Percentiles rank a stretch among this genome's conserved stretches.
phyloP scores from a whole-genome alignment of 2,329 filamentous ascomycete species.

The Trichophyton rubrum region DNA sequence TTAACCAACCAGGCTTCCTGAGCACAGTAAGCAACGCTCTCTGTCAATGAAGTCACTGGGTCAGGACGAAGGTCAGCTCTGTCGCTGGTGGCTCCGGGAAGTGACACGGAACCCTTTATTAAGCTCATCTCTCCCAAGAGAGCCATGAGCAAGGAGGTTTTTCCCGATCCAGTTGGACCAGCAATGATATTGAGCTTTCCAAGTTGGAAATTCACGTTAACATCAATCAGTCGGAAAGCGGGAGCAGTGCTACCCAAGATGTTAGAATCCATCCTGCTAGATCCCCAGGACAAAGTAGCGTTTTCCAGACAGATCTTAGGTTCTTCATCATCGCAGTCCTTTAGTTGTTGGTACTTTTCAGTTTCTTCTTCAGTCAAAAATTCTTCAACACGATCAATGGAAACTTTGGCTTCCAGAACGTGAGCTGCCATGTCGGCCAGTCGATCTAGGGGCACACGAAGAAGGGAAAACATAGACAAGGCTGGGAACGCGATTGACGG shows the following conservation, averaged over 20 bases:
- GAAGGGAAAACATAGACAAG: constrained; percentile 85
- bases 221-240: constrained; percentile 68
- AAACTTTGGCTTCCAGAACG: constrained; percentile 94
- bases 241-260: constrained; percentile 39
- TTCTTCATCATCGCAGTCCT: constrained; percentile 52
- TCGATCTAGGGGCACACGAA: constrained; percentile 87
- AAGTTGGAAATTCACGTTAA: constrained; percentile 70
- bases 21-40: constrained; percentile 90
- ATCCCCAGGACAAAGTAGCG: constrained; percentile 82
- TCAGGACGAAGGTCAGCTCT: constrained; percentile 74
- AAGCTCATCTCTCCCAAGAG: constrained; percentile 92
- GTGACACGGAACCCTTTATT: constrained; percentile 63
- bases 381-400: constrained; percentile 88
- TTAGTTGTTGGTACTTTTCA: constrained; percentile 81
- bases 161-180: constrained; percentile 85
- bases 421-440: constrained; percentile 98
- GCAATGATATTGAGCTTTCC: constrained; percentile 86
- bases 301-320: constrained; percentile 72
- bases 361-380: constrained; percentile 91
- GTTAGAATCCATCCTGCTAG: constrained; percentile 35
- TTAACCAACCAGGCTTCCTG: constrained; percentile 97
- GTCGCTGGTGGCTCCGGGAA: constrained; percentile 66
- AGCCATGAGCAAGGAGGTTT: constrained; percentile 92
- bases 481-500: constrained; percentile 93
- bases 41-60: constrained; percentile 71